Conservation (phyloP, 495 filamentous ascomycete species). For the Tetracladium marchalianum region DNA sequence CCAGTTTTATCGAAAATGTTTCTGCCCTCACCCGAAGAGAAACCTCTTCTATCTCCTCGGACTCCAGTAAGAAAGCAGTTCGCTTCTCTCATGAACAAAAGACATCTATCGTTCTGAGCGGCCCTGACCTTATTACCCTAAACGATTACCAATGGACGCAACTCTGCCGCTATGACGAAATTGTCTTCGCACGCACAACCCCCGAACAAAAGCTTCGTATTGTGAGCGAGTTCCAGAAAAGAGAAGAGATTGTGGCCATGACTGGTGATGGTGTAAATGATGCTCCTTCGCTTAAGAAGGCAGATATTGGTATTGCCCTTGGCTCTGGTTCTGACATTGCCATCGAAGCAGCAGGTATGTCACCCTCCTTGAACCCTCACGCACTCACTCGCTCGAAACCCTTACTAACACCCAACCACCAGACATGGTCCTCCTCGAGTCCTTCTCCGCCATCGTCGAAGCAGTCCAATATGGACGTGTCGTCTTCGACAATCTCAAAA, state of each 20-base stretch:
- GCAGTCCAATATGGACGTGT: slow-evolving; percentile 51
- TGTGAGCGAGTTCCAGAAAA: slow-evolving; percentile 53
- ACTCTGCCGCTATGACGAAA: slow-evolving; percentile 47
- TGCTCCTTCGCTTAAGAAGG: slow-evolving; percentile 44
- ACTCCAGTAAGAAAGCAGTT: slow-evolving; percentile 6
- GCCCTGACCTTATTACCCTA: slow-evolving; percentile 46
- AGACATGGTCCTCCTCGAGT: slow-evolving; percentile 45
- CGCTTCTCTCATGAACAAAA: not conserved
- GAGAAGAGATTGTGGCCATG: slow-evolving; percentile 35
- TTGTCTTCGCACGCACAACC: slow-evolving; percentile 62
- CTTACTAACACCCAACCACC: not conserved
- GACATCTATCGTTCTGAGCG: slow-evolving; percentile 42
- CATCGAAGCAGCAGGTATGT: slow-evolving; percentile 60
- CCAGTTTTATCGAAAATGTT: slow-evolving; percentile 23
- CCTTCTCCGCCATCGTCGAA: slow-evolving; percentile 55
- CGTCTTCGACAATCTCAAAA: slow-evolving; percentile 49
- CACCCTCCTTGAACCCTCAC: not conserved
- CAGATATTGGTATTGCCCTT: slow-evolving; percentile 44
- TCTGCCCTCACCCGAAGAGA: slow-evolving; percentile 28
- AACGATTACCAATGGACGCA: slow-evolving; percentile 47
- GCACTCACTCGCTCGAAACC: not conserved
- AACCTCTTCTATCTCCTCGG: not conserved
- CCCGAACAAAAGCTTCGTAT: slow-evolving; percentile 71
- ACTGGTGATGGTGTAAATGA: slow-evolving; percentile 53
- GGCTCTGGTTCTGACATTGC: slow-evolving; percentile 47